Percentiles rank a stretch among this genome's conserved stretches.
phyloP scores from a whole-genome alignment of 2,329 filamentous ascomycete genomes.

The Trichoderma hamatum region DNA sequence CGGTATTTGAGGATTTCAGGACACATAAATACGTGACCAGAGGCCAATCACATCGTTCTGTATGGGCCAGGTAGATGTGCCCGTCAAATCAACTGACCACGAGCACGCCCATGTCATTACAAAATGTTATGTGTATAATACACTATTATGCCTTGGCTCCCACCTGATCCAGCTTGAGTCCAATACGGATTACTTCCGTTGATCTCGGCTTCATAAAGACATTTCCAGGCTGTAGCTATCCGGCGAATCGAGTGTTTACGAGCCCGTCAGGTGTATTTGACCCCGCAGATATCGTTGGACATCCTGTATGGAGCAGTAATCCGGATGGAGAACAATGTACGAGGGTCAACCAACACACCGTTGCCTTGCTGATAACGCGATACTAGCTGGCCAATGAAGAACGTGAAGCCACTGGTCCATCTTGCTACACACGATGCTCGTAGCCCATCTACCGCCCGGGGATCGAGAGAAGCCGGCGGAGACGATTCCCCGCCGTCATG shows the following conservation, averaged over 20 bases:
- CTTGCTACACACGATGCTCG: not conserved
- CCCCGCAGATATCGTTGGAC: conserved; percentile 5
- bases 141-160: not conserved
- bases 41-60: conserved; percentile 9
- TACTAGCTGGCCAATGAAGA: not conserved
- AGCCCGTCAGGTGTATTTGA: not conserved
- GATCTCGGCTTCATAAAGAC: not conserved
- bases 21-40: not conserved
- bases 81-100: not conserved
- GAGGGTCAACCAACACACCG: not conserved
- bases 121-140: not conserved
- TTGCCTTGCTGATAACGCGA: not conserved
- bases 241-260: not conserved
- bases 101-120: too few relatives aligned
- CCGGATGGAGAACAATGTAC: not conserved
- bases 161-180: not conserved
- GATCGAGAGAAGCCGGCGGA: not conserved
- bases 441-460: not conserved
- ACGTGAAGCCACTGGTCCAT: not conserved
- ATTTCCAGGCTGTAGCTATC: not conserved
- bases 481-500: not conserved
- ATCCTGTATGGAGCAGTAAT: not conserved
- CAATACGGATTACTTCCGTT: not conserved
- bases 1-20: not conserved
- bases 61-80: not conserved